A percentile compares a stretch with the other conserved stretches of the same genome.
Conservation (phyloP, 306 rosid genomes). For the Dalbergia cultrata region DNA sequence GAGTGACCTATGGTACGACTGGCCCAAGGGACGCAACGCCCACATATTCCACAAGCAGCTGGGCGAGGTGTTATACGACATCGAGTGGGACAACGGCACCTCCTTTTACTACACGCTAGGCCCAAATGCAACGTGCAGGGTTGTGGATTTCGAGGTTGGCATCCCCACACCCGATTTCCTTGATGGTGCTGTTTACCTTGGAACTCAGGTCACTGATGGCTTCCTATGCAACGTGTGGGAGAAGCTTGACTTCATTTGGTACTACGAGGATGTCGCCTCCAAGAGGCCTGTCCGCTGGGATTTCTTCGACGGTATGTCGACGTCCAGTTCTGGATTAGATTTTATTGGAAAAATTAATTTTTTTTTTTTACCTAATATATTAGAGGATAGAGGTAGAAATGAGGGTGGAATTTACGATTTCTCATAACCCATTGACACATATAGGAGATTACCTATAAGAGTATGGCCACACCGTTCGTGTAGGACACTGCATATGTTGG, state of each 20-base stretch:
- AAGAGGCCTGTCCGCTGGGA: constrained; percentile 57
- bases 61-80: constrained; percentile 44
- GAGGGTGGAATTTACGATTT: too few species aligned
- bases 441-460: too few species aligned
- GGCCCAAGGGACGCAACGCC: constrained; percentile 61
- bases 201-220: constrained; percentile 56
- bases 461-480: too few species aligned
- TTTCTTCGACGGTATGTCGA: constrained; percentile 46
- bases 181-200: constrained; percentile 58
- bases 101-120: constrained; percentile 57
- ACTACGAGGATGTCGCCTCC: constrained; percentile 55
- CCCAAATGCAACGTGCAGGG: constrained; percentile 31
- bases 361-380: too few species aligned
- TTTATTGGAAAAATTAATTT: not conserved
- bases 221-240: constrained; percentile 58
- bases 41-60: constrained; percentile 58
- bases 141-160: constrained; percentile 50
- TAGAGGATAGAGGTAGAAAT: too few species aligned
- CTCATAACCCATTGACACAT: too few species aligned
- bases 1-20: constrained; percentile 66
- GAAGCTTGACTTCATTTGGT: constrained; percentile 54
- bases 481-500: too few species aligned
- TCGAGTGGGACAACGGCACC: constrained; percentile 70
- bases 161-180: constrained; percentile 63
- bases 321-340: not conserved